These are phyloP conservation scores for Phialophora tarda DNA, from an alignment of 2,329 filamentous ascomycete genomes.

Conservation along the genomic window DNA sequence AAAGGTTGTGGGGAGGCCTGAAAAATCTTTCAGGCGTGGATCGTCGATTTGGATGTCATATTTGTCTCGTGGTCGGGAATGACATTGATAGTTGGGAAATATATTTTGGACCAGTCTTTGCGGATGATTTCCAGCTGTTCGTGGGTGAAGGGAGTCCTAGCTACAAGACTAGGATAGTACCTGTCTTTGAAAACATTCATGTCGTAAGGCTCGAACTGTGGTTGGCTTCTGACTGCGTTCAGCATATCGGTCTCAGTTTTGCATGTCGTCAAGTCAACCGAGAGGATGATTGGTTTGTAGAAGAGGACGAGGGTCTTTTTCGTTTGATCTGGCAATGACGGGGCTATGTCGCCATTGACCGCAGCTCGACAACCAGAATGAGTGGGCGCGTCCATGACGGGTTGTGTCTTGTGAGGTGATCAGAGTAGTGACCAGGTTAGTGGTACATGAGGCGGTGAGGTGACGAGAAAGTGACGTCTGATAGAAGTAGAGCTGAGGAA, in stretches of 20 bases:
- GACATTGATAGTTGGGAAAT: not conserved
- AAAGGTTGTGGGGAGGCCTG: not conserved
- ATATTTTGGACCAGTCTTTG: not conserved
- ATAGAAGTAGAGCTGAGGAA: not conserved
- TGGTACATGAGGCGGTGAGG: not conserved
- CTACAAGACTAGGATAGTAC: not conserved
- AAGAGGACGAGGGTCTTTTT: conserved; percentile 11
- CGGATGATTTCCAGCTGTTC: not conserved
- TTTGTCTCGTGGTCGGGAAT: not conserved
- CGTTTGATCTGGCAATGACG: not conserved
- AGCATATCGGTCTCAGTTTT: not conserved
- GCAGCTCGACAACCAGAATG: not conserved
- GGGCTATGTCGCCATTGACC: not conserved
- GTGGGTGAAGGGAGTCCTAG: not conserved
- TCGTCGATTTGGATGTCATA: not conserved
- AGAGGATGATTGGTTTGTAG: conserved; percentile 13
- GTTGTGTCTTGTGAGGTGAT: not conserved
- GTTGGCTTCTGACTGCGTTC: not conserved
- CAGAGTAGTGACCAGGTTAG: not conserved
- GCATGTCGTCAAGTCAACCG: conserved; percentile 12
- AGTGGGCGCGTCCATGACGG: not conserved
- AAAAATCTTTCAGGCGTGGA: too few species aligned
- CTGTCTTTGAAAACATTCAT: conserved; percentile 9
- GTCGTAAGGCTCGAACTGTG: not conserved
- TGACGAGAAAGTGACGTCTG: not conserved